phyloP scores from a whole-genome alignment of 2,329 filamentous ascomycete species.

The Lachnellula cervina region DNA sequence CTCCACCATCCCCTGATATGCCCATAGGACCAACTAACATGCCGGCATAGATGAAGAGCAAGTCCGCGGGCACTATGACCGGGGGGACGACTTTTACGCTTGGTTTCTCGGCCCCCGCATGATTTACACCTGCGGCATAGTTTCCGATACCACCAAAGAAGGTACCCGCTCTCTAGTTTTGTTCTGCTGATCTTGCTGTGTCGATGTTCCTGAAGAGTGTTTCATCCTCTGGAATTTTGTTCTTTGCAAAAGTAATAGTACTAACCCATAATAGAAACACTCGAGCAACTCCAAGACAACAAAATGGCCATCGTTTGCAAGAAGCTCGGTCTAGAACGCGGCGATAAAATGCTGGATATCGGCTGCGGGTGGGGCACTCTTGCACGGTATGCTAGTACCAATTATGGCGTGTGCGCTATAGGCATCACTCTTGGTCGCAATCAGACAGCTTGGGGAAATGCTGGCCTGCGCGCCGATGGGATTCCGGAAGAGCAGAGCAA shows the following conservation, averaged over 20 bases:
- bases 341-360: constrained; percentile 84
- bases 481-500: constrained; percentile 83
- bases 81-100: constrained; percentile 95
- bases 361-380: constrained; percentile 98
- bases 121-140: constrained; percentile 96
- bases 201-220: no score
- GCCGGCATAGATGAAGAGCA: constrained; percentile 77
- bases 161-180: no score
- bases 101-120: constrained; percentile 98
- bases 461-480: constrained; percentile 74
- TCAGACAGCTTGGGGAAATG: constrained; percentile 96
- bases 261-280: constrained; percentile 51
- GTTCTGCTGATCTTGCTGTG: no score
- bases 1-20: not conserved
- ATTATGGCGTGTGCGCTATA: constrained; percentile 78
- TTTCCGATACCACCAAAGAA: constrained; percentile 79
- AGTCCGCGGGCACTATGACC: constrained; percentile 95
- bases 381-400: constrained; percentile 83
- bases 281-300: constrained; percentile 97
- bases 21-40: constrained; percentile 24
- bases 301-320: constrained; percentile 93
- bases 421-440: constrained; percentile 94
- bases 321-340: constrained; percentile 80
- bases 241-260: no score
- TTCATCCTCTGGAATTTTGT: no score